These are phyloP conservation scores for Casuarina equisetifolia DNA, from an alignment of 306 rosid species.

Conservation along the genomic window DNA sequence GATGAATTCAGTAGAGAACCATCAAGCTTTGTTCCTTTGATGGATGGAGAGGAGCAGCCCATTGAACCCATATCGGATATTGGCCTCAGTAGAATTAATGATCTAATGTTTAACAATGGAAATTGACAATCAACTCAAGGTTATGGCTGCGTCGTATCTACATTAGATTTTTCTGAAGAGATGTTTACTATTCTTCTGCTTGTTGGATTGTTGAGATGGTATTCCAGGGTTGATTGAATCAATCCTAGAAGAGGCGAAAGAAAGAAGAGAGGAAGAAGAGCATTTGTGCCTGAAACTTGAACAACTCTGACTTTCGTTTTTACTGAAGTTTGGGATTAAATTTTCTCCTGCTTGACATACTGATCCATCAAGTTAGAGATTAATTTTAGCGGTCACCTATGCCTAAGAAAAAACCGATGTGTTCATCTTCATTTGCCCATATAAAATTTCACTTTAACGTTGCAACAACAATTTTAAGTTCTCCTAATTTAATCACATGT, in stretches of 20 bases:
- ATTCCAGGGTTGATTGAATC: neutral
- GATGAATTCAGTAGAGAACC: conserved; percentile 88
- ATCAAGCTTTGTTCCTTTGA: conserved; percentile 25
- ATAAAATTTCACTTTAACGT: neutral
- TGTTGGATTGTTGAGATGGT: neutral
- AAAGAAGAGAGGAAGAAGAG: too few relatives aligned
- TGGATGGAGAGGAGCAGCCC: conserved; percentile 58
- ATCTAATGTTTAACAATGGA: conserved; percentile 57
- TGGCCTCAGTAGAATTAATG: conserved; percentile 57
- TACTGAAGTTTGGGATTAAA: neutral
- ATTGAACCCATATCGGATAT: conserved; percentile 80
- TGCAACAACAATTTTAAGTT: neutral
- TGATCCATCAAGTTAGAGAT: too few relatives aligned
- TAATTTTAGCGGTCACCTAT: too few relatives aligned
- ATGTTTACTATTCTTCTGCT: neutral
- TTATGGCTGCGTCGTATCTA: neutral
- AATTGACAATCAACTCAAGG: conserved; percentile 7
- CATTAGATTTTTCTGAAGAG: neutral
- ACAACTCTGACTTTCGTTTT: neutral
- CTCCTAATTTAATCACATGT: neutral
- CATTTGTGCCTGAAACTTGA: too few relatives aligned
- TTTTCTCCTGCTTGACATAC: too few relatives aligned
- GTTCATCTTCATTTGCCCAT: too few relatives aligned
- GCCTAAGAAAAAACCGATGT: too few relatives aligned
- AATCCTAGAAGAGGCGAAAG: too few relatives aligned